Percentiles rank a stretch among this genome's conserved stretches.
These are phyloP conservation scores for Hypoxylon trugodes DNA, from an alignment of 495 filamentous ascomycete species.

Conservation along the genomic window DNA sequence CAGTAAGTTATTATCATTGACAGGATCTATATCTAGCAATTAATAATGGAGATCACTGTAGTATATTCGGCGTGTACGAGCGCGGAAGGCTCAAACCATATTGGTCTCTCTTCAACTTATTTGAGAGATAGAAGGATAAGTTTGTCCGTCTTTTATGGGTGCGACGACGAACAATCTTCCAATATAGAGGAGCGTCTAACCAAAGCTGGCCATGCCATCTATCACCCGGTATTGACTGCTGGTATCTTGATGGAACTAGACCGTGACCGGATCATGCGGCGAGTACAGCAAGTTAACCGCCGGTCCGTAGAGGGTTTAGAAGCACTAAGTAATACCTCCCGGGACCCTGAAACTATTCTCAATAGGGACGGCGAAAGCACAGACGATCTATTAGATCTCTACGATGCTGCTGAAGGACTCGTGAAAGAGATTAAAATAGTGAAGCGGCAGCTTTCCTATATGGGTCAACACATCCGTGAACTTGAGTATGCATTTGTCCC, in stretches of 20 bases:
- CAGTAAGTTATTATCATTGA: neutral
- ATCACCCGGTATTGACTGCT: slow-evolving; percentile 16
- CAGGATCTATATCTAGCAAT: neutral
- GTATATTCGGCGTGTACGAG: slow-evolving; percentile 24
- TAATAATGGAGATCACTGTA: neutral
- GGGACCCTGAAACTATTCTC: neutral
- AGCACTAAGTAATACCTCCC: neutral
- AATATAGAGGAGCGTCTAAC: neutral
- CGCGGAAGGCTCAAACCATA: slow-evolving; percentile 3
- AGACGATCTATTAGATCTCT: neutral
- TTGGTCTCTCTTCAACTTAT: slow-evolving; percentile 26
- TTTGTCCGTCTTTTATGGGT: slow-evolving; percentile 28
- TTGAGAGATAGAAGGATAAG: slow-evolving; percentile 7
- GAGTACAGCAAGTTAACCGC: neutral
- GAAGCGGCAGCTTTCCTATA: slow-evolving; percentile 12
- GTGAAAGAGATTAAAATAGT: slow-evolving; percentile 13
- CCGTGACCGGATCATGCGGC: neutral
- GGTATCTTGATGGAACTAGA: slow-evolving; percentile 27
- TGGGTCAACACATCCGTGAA: slow-evolving; percentile 12
- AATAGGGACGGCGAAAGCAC: neutral
- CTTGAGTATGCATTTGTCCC: neutral
- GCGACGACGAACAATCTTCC: slow-evolving; percentile 5
- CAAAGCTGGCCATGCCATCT: neutral
- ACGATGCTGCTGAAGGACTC: neutral
- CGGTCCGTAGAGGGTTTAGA: neutral